phyloP scores from a whole-genome alignment of 352 stramenopile genomes.

The Aphanomyces cochlioides region DNA sequence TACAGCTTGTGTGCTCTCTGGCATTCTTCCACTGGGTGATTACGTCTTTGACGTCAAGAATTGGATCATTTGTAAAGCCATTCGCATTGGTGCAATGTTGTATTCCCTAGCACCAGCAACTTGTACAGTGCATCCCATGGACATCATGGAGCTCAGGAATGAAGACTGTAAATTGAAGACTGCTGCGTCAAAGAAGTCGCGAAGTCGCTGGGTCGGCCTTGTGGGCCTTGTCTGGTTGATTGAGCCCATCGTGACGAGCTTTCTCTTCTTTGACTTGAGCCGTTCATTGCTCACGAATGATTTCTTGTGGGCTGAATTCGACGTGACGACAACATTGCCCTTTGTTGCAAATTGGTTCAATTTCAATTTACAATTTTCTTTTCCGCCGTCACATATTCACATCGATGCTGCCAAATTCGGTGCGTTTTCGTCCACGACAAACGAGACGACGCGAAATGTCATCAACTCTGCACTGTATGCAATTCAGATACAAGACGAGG shows the following conservation, averaged over 20 bases:
- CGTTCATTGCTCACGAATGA: conserved; percentile 10
- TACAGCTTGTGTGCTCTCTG: not conserved
- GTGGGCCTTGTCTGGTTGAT: not conserved
- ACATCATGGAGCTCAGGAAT: not conserved
- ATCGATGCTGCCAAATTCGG: not conserved
- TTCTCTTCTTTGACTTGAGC: not conserved
- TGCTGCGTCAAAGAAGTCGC: not conserved
- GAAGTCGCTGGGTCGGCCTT: not conserved
- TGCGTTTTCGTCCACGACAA: not conserved
- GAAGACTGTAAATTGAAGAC: not conserved
- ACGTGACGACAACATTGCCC: not conserved
- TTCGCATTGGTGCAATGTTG: not conserved
- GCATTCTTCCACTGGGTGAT: not conserved
- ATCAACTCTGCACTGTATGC: conserved; percentile 4
- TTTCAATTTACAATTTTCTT: conserved; percentile 12
- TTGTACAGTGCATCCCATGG: not conserved
- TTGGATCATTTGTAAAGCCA: not conserved
- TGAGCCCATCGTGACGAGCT: not conserved
- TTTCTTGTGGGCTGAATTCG: conserved; percentile 19
- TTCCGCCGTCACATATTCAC: not conserved
- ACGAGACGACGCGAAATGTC: not conserved
- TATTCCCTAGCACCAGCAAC: not conserved
- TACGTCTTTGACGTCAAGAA: conserved; percentile 24
- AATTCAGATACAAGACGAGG: conserved; percentile 15
- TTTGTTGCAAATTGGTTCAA: conserved; percentile 28